Conservation (phyloP, 495 filamentous ascomycete species). For the Neurospora sp. region DNA sequence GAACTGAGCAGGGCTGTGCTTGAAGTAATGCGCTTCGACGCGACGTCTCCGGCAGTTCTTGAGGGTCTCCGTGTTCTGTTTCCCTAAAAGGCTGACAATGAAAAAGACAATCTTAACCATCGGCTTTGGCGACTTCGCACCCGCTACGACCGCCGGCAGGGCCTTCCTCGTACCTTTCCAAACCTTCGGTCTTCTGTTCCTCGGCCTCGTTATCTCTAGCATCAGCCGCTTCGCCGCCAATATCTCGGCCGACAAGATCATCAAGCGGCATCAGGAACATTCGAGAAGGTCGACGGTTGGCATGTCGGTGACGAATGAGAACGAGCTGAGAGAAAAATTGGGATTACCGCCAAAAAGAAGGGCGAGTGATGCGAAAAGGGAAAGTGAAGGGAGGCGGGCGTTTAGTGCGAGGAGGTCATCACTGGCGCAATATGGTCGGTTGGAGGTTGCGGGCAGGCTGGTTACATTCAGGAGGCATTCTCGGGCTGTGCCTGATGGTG, state of each 20-base stretch:
- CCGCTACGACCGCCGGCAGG: conserved; percentile 38
- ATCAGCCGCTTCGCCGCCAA: conserved; percentile 56
- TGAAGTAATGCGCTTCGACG: too few species aligned
- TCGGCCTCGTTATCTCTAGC: conserved; percentile 66
- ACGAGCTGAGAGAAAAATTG: conserved; percentile 31
- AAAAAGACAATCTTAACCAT: conserved; percentile 48
- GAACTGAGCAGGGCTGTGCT: too few species aligned
- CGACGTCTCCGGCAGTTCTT: too few species aligned
- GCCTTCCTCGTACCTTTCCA: conserved; percentile 61
- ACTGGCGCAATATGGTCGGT: conserved; percentile 24
- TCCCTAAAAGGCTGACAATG: neutral
- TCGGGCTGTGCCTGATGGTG: neutral
- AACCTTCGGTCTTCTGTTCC: conserved; percentile 61
- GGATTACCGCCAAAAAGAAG: conserved; percentile 24
- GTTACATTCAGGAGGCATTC: conserved; percentile 18
- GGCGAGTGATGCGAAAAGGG: neutral
- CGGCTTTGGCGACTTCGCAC: conserved; percentile 54
- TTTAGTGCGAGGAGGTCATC: conserved; percentile 9
- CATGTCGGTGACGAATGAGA: conserved; percentile 40
- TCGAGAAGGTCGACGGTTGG: conserved; percentile 47
- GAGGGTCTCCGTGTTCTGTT: too few species aligned
- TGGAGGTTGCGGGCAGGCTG: conserved; percentile 25
- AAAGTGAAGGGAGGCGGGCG: neutral
- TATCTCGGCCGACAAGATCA: conserved; percentile 55
- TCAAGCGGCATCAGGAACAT: conserved; percentile 52